Percentiles rank a stretch among this genome's conserved stretches.
phyloP scores from a whole-genome alignment of 257 asterid species.

The Gentiana dahurica region DNA sequence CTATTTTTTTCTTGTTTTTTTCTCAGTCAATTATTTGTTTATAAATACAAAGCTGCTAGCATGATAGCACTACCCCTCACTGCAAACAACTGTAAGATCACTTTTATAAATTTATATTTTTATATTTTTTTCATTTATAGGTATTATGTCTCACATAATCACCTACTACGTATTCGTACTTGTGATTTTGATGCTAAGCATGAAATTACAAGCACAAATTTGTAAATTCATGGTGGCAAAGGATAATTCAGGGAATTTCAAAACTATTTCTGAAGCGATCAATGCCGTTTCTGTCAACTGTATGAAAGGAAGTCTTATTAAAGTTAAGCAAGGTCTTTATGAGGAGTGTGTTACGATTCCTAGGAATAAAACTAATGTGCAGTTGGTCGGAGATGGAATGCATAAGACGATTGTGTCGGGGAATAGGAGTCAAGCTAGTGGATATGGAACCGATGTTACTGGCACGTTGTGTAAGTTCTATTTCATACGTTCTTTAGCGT shows the following conservation, averaged over 20 bases:
- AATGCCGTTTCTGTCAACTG: background rate
- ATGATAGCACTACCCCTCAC: too few relatives aligned
- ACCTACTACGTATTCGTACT: too few relatives aligned
- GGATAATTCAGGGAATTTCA: background rate
- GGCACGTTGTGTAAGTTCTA: conserved; percentile 5
- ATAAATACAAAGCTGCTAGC: background rate
- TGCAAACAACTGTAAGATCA: background rate
- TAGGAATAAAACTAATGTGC: background rate
- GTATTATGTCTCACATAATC: too few relatives aligned
- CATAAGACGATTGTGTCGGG: conserved; percentile 1
- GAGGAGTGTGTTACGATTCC: background rate
- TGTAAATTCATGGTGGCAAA: background rate
- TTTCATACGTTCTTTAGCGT: background rate
- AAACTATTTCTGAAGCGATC: background rate
- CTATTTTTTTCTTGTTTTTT: background rate
- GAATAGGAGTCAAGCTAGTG: background rate
- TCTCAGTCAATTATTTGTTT: too few relatives aligned
- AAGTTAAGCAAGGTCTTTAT: background rate
- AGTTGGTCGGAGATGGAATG: conserved; percentile 8
- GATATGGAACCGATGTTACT: background rate
- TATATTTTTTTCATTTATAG: background rate
- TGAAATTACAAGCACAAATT: too few relatives aligned
- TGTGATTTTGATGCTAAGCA: too few relatives aligned
- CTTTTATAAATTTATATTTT: too few relatives aligned
- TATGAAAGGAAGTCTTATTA: background rate